Percentiles rank a stretch among this genome's conserved stretches.
Evolutionary conservation across 352 stramenopile species (phyloP).

Genomic region (Pythium vanterpoolii): DNA sequence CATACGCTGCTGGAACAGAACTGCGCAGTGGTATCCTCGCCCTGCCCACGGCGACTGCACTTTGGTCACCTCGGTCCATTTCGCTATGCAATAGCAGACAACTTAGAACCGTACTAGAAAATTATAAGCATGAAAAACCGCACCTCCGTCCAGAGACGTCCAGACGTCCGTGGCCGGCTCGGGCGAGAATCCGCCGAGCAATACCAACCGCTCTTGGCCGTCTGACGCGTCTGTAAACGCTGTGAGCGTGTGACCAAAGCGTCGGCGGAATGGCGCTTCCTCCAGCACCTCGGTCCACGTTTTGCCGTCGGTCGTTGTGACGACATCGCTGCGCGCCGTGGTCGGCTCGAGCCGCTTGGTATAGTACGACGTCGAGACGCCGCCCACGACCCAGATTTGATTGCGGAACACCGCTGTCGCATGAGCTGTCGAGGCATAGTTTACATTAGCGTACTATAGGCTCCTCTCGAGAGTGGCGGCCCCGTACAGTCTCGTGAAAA

Average conservation of each 20-base stretch:
- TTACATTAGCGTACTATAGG: not conserved
- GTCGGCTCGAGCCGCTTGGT: slow-evolving; percentile 70
- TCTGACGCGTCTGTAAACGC: slow-evolving; percentile 55
- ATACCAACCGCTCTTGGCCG: slow-evolving; percentile 43
- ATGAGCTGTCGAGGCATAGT: slow-evolving; percentile 37
- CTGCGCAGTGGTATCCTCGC: slow-evolving; percentile 71
- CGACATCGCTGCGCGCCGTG: slow-evolving; percentile 60
- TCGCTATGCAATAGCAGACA: no score
- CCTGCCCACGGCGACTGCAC: slow-evolving; percentile 46
- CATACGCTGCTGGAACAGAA: slow-evolving; percentile 50
- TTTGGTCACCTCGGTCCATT: slow-evolving; percentile 38
- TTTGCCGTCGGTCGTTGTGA: slow-evolving; percentile 51
- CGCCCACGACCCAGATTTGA: slow-evolving; percentile 71
- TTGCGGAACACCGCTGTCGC: slow-evolving; percentile 52
- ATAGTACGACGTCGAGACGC: slow-evolving; percentile 72
- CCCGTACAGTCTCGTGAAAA: slow-evolving; percentile 65
- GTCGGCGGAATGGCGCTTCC: slow-evolving; percentile 65
- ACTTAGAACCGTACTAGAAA: no score
- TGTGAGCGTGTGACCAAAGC: slow-evolving; percentile 70
- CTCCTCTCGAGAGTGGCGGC: not conserved
- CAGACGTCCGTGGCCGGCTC: slow-evolving; percentile 75
- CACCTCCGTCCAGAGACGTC: slow-evolving; percentile 63
- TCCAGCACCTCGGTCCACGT: slow-evolving; percentile 66
- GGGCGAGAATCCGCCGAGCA: slow-evolving; percentile 74
- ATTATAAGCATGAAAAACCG: no score